Conservation (phyloP, 306 rosid genomes). For the Begonia peltatifolia region DNA sequence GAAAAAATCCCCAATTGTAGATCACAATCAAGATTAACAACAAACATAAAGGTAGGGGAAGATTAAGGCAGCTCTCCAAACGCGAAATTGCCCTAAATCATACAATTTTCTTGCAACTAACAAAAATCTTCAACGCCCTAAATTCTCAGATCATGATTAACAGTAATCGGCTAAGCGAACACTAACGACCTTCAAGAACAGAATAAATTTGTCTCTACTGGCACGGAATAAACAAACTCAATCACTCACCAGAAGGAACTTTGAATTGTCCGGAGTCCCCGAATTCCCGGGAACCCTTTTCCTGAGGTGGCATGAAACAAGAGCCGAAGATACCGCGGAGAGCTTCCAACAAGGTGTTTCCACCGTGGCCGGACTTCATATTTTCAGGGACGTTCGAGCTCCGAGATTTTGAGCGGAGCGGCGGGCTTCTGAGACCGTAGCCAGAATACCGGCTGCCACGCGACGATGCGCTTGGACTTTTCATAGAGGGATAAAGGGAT, state of each 20-base stretch:
- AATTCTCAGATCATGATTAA: neutral
- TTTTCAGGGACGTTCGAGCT: conserved; percentile 19
- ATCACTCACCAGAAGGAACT: conserved; percentile 29
- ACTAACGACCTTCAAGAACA: neutral
- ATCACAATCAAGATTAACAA: neutral
- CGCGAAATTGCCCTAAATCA: neutral
- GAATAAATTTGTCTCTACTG: neutral
- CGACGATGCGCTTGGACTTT: conserved; percentile 8
- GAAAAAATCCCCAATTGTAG: neutral
- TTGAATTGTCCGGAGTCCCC: conserved; percentile 35
- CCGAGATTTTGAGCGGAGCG: conserved; percentile 17
- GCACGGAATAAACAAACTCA: conserved; percentile 1
- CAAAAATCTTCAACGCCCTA: neutral
- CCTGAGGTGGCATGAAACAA: conserved; percentile 74
- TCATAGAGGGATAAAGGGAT: conserved; percentile 17
- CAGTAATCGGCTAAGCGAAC: neutral
- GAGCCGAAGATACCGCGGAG: conserved; percentile 38
- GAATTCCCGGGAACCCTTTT: conserved; percentile 21
- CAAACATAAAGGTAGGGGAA: neutral
- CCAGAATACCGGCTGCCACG: conserved; percentile 13
- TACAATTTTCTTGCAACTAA: neutral
- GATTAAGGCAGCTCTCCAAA: too few relatives aligned
- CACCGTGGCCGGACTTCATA: conserved; percentile 17
- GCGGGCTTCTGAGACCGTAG: conserved; percentile 25
- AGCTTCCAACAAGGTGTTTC: conserved; percentile 34